Base-by-base conservation (phyloP, 169 alveolate species). In the Plasmodium chabaudi region DNA sequence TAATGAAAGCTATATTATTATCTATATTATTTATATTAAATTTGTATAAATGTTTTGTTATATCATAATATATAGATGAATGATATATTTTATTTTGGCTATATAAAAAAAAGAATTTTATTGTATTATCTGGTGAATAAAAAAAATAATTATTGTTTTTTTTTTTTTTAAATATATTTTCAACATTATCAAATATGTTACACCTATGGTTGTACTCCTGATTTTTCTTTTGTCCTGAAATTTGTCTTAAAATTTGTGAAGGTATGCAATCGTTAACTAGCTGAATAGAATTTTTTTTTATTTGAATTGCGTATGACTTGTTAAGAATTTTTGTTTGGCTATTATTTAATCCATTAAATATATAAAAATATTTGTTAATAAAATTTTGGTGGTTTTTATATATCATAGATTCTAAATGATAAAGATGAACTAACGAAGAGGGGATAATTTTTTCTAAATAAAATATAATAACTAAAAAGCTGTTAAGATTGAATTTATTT, bases 61-160 rank as follows among this genome's bases (percentile, higher is more conserved):
- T 77, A 17, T 65, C 42, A 44, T 47, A 51, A 44, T 77, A 77
- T 2, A 77, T 6, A 2, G 88, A 63, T 9, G 79, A 77, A 19
- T 64, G 68, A 55, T 63, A 77, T 17, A 77, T 56, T 56, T 46
- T 59, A 9, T 64, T 77, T 46, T 51, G 60, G 57, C 88, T 77
- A 55, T 77, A 77, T 0, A 68, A 63, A 0, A 27, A 67, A 46
- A 64, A 49, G 46, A 77, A 77, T 15, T 65, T 63, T 23, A 73
- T 10, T 25, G 60, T 10, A 57, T 77, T 55, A n/a, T 63, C 59
- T 13, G 51, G 75, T 4, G 69, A 63, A 51, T 63, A 64, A 12
- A 34, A 34, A 34, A 34, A 34, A 34, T 34, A 34, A 34, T 34
- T 2, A 34, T 34, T 0, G 6, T 77, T 25, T 64, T 64, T 46